Evolutionary conservation across 2,329 filamentous ascomycete genomes (phyloP), one percentile per base, ranked within the genome.

Genomic region (Microsporum canis): DNA sequence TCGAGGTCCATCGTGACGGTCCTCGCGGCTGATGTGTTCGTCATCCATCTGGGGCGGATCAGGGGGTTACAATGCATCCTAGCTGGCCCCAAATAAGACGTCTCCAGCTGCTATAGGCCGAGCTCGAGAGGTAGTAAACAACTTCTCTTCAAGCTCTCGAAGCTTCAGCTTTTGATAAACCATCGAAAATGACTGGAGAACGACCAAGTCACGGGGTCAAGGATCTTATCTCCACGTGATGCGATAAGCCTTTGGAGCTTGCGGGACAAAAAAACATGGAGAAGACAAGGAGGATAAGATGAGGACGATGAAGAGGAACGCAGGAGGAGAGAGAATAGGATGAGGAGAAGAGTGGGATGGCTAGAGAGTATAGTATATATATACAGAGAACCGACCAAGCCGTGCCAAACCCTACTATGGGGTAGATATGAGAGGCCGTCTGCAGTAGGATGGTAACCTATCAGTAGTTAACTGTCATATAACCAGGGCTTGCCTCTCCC

Each of bases 1-100:
- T n/a, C 36, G 56, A 12, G 45, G 51, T 14, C 53, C 57, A 6
- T 56, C 57, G 12, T 55, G 58, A 43, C 41, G 70, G 43, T 23
- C 57, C n/a, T 58, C 38, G 36, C 45, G 10, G 23, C 14, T 51
- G 14, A 10, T 51, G 27, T 51, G 45, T 29, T 58, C 59, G 45
- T 58, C 55, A 43, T 60, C 58, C 58, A 60, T 60, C 23, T 60
- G 31, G 45, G 58, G 55, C 31, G 34, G 43, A 2, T 8, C 43
- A 7, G 8, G 23, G 27, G 43, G 8, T 5, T 23, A 29, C 23
- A 17, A 8, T 10, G 49, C 49, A 53, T 53, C 27, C 49, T 53
- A 23, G 14, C 27, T 4, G 7, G 43, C 23, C 43, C 17, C 17
- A 23, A 47, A 47, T 4, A 23, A 47, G 41, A 45, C 27, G 43